Percentiles rank a stretch among this genome's conserved stretches.
These are phyloP conservation scores for Rhizopus sp. DNA, from an alignment of 371 early-diverging fungal species.

Conservation along the genomic window DNA sequence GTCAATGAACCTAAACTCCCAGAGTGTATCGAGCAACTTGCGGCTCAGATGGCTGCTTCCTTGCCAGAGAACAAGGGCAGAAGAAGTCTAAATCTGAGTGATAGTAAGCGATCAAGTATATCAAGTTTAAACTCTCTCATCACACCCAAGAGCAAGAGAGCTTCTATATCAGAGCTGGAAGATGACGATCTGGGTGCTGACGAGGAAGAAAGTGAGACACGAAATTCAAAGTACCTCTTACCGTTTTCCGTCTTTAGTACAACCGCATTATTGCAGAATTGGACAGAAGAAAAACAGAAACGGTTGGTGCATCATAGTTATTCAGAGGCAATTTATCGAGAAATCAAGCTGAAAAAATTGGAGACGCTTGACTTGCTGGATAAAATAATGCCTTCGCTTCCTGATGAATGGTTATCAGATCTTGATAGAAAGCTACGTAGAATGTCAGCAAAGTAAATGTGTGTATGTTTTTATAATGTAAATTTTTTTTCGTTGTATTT, in stretches of 20 bases:
- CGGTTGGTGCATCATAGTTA: slow-evolving; percentile 5
- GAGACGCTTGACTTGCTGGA: slow-evolving; percentile 19
- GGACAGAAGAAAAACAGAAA: slow-evolving; percentile 21
- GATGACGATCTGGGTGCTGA: slow-evolving; percentile 6
- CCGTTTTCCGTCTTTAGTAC: slow-evolving; percentile 22
- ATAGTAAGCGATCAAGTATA: slow-evolving; percentile 18
- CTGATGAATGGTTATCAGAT: slow-evolving; percentile 26
- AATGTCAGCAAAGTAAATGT: too few species aligned
- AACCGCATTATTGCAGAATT: slow-evolving; percentile 16
- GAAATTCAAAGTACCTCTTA: slow-evolving; percentile 20
- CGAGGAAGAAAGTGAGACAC: slow-evolving; percentile 17
- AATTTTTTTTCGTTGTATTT: too few species aligned
- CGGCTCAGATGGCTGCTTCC: slow-evolving; percentile 56
- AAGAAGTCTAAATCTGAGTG: background rate
- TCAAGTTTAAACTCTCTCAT: slow-evolving; percentile 21
- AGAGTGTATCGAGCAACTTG: slow-evolving; percentile 64
- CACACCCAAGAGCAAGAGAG: slow-evolving; percentile 7
- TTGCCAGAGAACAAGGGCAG: slow-evolving; percentile 10
- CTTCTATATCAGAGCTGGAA: slow-evolving; percentile 5
- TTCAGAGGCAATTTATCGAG: slow-evolving; percentile 23
- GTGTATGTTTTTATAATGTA: too few species aligned
- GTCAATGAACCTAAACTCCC: slow-evolving; percentile 69
- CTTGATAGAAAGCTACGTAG: slow-evolving; percentile 14
- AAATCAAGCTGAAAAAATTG: slow-evolving; percentile 25
- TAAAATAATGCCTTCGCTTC: slow-evolving; percentile 22